phyloP scores from a whole-genome alignment of 1,139 yeast genomes.

The Blastobotrys capitulatus region DNA sequence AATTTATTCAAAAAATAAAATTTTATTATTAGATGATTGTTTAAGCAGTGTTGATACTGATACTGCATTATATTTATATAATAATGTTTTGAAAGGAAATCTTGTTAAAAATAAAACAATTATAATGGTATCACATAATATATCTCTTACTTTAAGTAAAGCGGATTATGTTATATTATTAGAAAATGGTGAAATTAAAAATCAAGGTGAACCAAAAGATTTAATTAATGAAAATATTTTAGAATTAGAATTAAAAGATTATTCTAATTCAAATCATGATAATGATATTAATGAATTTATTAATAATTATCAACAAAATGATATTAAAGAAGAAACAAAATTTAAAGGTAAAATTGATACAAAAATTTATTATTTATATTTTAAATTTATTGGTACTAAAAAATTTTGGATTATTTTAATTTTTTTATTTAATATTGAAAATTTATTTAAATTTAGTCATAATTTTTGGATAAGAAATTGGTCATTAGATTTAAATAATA shows the following conservation, averaged over 20 bases:
- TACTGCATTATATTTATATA: conserved; percentile 84
- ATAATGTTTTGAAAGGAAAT: conserved; percentile 81
- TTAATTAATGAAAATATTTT: conserved; percentile 52
- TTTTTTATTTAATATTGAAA: conserved; percentile 48
- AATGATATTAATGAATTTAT: too few relatives aligned
- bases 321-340: conserved; percentile 57
- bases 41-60: conserved; percentile 95
- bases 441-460: conserved; percentile 54
- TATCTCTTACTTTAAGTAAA: conserved; percentile 73
- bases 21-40: conserved; percentile 85
- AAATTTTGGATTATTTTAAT: conserved; percentile 46
- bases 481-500: not conserved
- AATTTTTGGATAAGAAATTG: conserved; percentile 84
- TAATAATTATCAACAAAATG: conserved; percentile 23
- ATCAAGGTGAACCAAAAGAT: conserved; percentile 71
- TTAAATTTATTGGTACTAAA: conserved; percentile 57
- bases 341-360: conserved; percentile 75
- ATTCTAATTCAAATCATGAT: not conserved
- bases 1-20: conserved; percentile 75
- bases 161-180: conserved; percentile 75
- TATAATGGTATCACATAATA: conserved; percentile 87
- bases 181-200: conserved; percentile 75
- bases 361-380: conserved; percentile 64
- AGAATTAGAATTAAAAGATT: too few relatives aligned
- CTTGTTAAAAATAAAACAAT: conserved; percentile 79